Evolutionary conservation across 345 rosid species (phyloP), one percentile per base, ranked within the genome.

Genomic region (Citrus maxima): DNA sequence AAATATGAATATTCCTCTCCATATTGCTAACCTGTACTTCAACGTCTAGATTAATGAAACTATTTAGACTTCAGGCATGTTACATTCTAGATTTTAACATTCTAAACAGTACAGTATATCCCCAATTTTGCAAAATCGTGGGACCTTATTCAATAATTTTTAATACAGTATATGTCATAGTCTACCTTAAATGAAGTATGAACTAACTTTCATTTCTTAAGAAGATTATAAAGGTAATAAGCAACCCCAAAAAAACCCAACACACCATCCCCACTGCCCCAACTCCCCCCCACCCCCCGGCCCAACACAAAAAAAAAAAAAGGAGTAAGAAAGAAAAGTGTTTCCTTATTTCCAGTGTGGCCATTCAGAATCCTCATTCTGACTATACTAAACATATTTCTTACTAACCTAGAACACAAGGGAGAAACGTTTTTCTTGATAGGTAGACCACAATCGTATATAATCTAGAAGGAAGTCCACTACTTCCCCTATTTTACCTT

Each of bases 271-370:
- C 46, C 46, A 0, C 42, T 12, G 1, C 40, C 40, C 10, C 40
- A 37, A 0, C 10, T 0, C 2, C 38, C 8, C 38, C 7, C 38
- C 38, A 0, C 38, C 37, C 46, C 46, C 46, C 4, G 0, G 1
- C 34, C 5, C 34, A 4, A 32, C 34, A 32, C 5, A 3, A 32
- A 10, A 34, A 7, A 28, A 25, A 25, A 25, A 56, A 1, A 28
- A 22, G 2, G 6, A 34, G 40, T 7, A 9, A 38, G 42, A 35
- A 35, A 51, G 6, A 55, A 72, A 55, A 12, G 22, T 10, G 49
- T 56, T 21, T 72, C 19, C 3, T 5, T 34, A 5, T 58, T 58
- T n/a, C 30, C 58, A 4, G 71, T 30, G 35, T 37, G 64, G 62
- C 30, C 6, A 4, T 28, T 58, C 76, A 73, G 40, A 64, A 35